Base-by-base conservation (phyloP, 768 basidiomycete genomes). In the Suillus clintonianus region DNA sequence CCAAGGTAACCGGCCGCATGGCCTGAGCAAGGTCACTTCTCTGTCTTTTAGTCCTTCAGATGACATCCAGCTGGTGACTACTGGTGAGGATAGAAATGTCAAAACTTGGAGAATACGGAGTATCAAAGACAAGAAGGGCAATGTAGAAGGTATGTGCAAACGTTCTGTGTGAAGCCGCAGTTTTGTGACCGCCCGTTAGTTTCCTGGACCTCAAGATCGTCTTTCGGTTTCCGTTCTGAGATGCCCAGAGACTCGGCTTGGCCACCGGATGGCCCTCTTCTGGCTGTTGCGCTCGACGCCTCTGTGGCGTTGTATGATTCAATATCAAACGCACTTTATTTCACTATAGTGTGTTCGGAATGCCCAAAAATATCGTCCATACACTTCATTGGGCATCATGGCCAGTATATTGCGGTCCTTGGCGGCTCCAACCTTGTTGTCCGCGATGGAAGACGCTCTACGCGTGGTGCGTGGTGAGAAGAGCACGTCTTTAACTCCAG, bases 1-100 rank as follows among this genome's bases (percentile, higher is more conserved):
- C 95, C 15, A 87, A 94, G 59, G 86, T 97, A 92, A 97, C 72
- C 83, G 86, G 34, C 95, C 97, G 8, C 97, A 99, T 76, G 92
- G 91, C 34, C 70, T 79, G 41, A 75, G 79, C 47, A 82, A 79
- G 62, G 81, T 97, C 36, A 86, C 86, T 13, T n/a, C n/a, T 83
- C 70, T 94, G 51, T 78, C 83, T 13, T 99, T 98, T 79, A 88
- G 86, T 60, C 88, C 92, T 4, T 41, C 66, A 63, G 70, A 76
- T 64, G 61, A 75, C 43, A 66, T 78, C 5, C 77, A 85, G 62
- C 80, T 97, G 19, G 86, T 89, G 30, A 93, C 95, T 7, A 86
- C 89, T 13, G 90, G 90, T 7, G 81, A 83, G 65, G 94, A 96
- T 74, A 87, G 88, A 2, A 76, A 79, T 36, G 87, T 95, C 62